These are phyloP conservation scores for Paramarasmius palmivorus DNA, from an alignment of 1,284 basidiomycete species.

Conservation along the genomic window DNA sequence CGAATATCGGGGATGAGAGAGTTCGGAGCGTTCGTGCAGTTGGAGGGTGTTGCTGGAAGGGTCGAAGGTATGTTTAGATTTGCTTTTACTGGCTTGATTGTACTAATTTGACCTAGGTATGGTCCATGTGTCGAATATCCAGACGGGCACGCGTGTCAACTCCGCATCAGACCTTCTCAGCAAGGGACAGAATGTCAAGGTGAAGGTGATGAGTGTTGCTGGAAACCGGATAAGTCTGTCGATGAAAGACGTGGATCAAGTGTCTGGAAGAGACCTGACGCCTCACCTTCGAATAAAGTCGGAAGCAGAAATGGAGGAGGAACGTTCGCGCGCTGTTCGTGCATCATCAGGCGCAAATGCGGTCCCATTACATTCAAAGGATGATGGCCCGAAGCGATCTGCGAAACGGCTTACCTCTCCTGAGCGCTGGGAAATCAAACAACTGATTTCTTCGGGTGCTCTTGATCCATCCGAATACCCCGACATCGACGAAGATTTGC, in stretches of 20 bases:
- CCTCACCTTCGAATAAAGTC: conserved; percentile 94
- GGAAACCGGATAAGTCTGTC: conserved; percentile 83
- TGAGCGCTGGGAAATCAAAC: conserved; percentile 99
- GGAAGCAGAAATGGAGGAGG: conserved; percentile 88
- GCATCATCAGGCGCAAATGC: conserved; percentile 71
- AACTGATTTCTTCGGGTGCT: conserved; percentile 94
- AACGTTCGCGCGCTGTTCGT: conserved; percentile 60
- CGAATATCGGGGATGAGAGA: conserved; percentile 88
- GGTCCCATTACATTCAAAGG: conserved; percentile 58
- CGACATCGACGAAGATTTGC: conserved; percentile 91
- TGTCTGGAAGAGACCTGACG: conserved; percentile 85
- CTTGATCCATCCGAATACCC: conserved; percentile 95
- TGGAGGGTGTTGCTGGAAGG: conserved; percentile 86
- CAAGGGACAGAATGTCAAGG: conserved; percentile 85
- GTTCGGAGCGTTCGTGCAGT: conserved; percentile 91
- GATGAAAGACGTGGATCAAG: conserved; percentile 98
- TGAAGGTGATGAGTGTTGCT: conserved; percentile 94
- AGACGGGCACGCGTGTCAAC: conserved; percentile 81
- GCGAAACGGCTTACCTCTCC: conserved; percentile 94
- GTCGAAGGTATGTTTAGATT: conserved; percentile 76
- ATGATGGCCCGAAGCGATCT: conserved; percentile 61
- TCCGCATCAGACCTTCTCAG: conserved; percentile 86
- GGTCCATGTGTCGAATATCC: conserved; percentile 94
- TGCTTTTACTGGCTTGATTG: conserved; percentile 2
- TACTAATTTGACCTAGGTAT: conserved; percentile 60